Evolutionary conservation across 805 yeast genomes (phyloP), one percentile per base, ranked within the genome.

Genomic region (Isabelozyma heimii): DNA sequence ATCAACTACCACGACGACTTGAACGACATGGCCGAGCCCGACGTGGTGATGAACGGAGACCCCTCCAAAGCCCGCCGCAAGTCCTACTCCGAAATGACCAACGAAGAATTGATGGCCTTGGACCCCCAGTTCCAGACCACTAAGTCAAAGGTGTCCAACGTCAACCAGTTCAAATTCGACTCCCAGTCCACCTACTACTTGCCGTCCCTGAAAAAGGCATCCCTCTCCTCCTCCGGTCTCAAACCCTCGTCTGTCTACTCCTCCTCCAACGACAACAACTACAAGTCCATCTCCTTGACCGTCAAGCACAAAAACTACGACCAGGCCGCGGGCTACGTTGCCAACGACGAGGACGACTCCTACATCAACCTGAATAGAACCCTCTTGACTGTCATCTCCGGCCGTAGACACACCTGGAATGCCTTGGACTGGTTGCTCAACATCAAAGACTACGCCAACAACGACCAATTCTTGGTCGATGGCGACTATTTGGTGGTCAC

Each of bases 101-200:
- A 77, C 58, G 81, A 77, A 48, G 84, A 81, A 59, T 65, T 81
- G 49, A 59, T 80, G 63, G 81, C 79, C 10, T 63, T 81, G 51
- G 85, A 81, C 60, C 75, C 80, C 1, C 84, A 81, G 54, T 81
- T 70, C 58, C 50, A 48, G n/a, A 57, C 58, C 7, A 61, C 73
- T 4, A 66, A 70, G 47, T 66, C 74, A 17, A 64, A 67, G 50
- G 61, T 67, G 1, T 59, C 70, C 24, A 69, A 77, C 52, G 60
- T 79, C 47, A 73, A 72, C 46, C 62, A 66, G 45, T 79, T 76
- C 62, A 72, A 72, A 49, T 79, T 79, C 54, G 79, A 76, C 55
- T 61, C 66, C 48, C 71, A 69, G 51, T 62, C 59, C 37, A 68
- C 72, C 7, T 65, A 62, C 45, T 66, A 62, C 43, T 42, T 57